Base-by-base conservation (phyloP, 2,329 filamentous ascomycete species). In the Cercospora sp. region DNA sequence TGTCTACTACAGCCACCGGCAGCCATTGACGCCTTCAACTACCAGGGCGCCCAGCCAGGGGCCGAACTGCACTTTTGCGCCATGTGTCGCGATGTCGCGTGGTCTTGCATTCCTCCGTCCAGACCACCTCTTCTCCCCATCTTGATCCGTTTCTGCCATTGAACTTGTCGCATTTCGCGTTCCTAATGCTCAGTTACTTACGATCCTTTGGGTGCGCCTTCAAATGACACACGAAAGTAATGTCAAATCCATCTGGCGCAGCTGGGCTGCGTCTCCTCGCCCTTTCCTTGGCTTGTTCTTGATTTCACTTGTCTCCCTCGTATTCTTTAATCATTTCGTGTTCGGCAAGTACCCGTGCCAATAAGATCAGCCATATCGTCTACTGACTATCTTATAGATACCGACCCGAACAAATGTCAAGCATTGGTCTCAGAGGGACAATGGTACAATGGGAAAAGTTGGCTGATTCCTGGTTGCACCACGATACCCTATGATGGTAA, bases 391-490 rank as follows among this genome's bases (percentile, higher is more conserved):
- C 28, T 18, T 6, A 23, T 10, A 69, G 64, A 69, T n/a, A 48
- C 48, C 28, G 86, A 88, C 69, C 84, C 84, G 0, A 83, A 83
- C 73, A 85, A 85, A 77, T 89, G 87, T 75, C 75, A 77, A 18
- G 82, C 83, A 4, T 78, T 88, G 31, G 77, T 86, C 5, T 81
- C 80, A 45, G 77, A 82, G 70, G 87, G 87, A 33, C 79, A 80
- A 70, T 89, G 87, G 86, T 78, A 82, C 48, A 78, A 81, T 45
- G 71, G 68, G 71, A 77, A 80, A 70, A 30, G 5, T 16, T 65
- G 63, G 88, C 85, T 89, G 66, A 85, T 87, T 4, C 81, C 82
- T 23, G 86, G 86, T 28, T 90, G 89, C 77, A 84, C 86, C 68
- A 80, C 89, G 73, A 83, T 86, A 68, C 79, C 84, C 63, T 89